phyloP scores from a whole-genome alignment of 805 yeast genomes.

The Groenewaldozyma salmanticensis region DNA sequence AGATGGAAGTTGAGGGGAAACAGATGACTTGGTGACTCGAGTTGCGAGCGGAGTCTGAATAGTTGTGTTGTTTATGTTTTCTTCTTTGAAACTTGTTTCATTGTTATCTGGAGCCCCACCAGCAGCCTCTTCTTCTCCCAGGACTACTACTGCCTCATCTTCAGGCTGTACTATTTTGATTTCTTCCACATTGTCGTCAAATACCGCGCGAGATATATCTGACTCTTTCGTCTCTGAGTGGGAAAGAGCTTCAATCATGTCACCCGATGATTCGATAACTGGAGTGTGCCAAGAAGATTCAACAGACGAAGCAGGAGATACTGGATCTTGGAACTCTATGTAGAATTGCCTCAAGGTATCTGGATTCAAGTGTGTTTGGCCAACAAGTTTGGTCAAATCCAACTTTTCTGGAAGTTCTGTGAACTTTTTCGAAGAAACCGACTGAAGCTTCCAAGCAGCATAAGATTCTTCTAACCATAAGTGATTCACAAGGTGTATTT shows the following conservation, averaged over 20 bases:
- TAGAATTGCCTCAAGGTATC: conserved; percentile 35
- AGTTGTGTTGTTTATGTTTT: background rate
- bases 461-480: conserved; percentile 83
- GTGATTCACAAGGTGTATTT: conserved; percentile 59
- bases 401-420: conserved; percentile 35
- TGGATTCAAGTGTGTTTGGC: conserved; percentile 39
- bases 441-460: conserved; percentile 46
- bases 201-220: background rate
- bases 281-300: background rate
- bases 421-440: conserved; percentile 39
- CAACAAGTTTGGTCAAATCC: conserved; percentile 40
- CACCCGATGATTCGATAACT: background rate
- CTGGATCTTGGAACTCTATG: conserved; percentile 14
- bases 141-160: background rate
- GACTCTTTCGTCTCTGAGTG: background rate
- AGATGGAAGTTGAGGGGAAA: background rate
- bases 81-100: conserved; percentile 1
- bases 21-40: background rate
- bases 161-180: background rate
- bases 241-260: background rate
- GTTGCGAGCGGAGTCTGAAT: background rate
- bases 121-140: background rate
- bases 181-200: background rate
- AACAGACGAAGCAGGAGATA: background rate
- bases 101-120: background rate